Evolutionary conservation across 2,329 filamentous ascomycete genomes (phyloP).

Genomic region (Ciborinia camelliae): DNA sequence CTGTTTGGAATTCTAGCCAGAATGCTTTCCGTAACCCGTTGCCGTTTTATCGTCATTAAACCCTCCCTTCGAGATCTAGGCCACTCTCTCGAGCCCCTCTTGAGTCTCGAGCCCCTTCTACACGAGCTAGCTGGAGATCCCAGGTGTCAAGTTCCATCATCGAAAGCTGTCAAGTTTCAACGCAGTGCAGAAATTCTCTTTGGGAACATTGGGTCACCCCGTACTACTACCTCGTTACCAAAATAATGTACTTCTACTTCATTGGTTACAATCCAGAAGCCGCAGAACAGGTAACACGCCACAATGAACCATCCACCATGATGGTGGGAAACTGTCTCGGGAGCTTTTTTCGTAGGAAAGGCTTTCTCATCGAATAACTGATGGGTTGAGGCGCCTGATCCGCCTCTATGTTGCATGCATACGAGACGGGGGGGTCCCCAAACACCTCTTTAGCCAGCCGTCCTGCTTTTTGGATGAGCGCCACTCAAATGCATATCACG

Average conservation of each 20-base stretch:
- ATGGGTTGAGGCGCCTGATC: slow-evolving; percentile 1
- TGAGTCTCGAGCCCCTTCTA: background rate
- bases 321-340: slow-evolving; percentile 13
- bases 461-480: background rate
- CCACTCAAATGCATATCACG: slow-evolving; percentile 12
- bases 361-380: background rate
- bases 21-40: background rate
- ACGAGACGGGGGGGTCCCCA: background rate
- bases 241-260: background rate
- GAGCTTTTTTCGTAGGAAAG: slow-evolving; percentile 3
- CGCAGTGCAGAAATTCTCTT: background rate
- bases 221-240: slow-evolving; percentile 11
- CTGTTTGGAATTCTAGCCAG: background rate
- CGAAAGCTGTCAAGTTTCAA: background rate
- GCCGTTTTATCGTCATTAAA: background rate
- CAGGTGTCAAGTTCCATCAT: slow-evolving; percentile 4
- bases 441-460: background rate
- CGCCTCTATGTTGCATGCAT: slow-evolving; percentile 12
- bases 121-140: background rate
- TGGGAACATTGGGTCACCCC: background rate
- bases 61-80: background rate
- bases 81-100: too few species aligned
- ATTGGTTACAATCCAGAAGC: background rate
- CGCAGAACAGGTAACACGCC: slow-evolving; percentile 5
- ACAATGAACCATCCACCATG: slow-evolving; percentile 2